These are phyloP conservation scores for Aspergillus tamarii DNA, from an alignment of 2,329 filamentous ascomycete genomes.

Conservation along the genomic window DNA sequence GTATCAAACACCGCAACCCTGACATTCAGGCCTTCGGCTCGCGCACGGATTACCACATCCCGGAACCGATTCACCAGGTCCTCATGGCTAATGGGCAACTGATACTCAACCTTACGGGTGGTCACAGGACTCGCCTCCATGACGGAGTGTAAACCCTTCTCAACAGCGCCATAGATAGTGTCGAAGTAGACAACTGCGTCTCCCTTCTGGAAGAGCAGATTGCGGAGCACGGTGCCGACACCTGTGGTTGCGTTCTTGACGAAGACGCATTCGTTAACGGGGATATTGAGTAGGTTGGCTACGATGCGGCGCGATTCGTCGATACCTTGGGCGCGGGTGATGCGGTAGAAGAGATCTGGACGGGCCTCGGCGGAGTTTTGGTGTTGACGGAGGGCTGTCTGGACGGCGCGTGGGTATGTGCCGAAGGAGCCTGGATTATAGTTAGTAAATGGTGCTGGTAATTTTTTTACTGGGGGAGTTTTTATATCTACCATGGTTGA, in stretches of 20 bases:
- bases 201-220: conserved; percentile 67
- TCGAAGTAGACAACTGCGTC: conserved; percentile 78
- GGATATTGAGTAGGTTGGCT: conserved; percentile 67
- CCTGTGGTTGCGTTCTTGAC: conserved; percentile 77
- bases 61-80: conserved; percentile 66
- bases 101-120: conserved; percentile 60
- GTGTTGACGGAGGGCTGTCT: conserved; percentile 62
- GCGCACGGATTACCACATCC: conserved; percentile 57
- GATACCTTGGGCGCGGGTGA: conserved; percentile 64
- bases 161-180: conserved; percentile 78
- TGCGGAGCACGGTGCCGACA: conserved; percentile 75
- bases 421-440: conserved; percentile 69
- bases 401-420: conserved; percentile 68
- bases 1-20: conserved; percentile 77
- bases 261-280: conserved; percentile 70
- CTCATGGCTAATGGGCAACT: conserved; percentile 71
- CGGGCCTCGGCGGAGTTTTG: conserved; percentile 68
- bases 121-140: conserved; percentile 65
- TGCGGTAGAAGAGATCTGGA: conserved; percentile 78
- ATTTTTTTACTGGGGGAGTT: too few species aligned
- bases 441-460: not conserved
- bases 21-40: conserved; percentile 63
- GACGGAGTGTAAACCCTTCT: conserved; percentile 72
- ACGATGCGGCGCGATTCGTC: conserved; percentile 67
- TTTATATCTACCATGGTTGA: conserved; percentile 70